phyloP scores from a whole-genome alignment of 2,329 filamentous ascomycete species.

The Pestalotiopsis fici region DNA sequence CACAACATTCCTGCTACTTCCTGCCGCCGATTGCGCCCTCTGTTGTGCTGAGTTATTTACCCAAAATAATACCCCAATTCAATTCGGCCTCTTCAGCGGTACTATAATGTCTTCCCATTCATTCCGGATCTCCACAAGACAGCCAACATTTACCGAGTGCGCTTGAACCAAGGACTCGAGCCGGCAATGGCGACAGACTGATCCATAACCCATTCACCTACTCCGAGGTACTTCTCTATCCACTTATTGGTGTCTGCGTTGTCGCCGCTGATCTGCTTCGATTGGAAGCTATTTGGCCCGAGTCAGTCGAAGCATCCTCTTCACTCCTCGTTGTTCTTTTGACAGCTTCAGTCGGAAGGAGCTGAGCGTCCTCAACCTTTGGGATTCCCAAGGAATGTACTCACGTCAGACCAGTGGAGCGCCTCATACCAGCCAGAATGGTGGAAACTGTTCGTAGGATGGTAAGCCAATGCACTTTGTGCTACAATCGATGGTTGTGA shows the following conservation, averaged over 20 bases:
- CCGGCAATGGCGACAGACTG: constrained; percentile 91
- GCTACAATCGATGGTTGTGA: background rate
- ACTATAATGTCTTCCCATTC: background rate
- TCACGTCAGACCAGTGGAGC: constrained; percentile 97
- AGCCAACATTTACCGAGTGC: constrained; percentile 64
- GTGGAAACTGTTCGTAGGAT: constrained; percentile 70
- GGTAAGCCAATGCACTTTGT: constrained; percentile 15
- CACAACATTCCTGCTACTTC: background rate
- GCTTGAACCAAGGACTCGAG: constrained; percentile 87
- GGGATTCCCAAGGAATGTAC: constrained; percentile 37
- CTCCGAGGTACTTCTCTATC: constrained; percentile 90
- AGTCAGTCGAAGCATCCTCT: constrained; percentile 39
- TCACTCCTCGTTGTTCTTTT: background rate
- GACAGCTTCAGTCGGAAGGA: background rate
- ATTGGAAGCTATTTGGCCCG: constrained; percentile 71
- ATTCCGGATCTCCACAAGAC: background rate
- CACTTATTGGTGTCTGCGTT: constrained; percentile 83
- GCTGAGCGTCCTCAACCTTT: background rate
- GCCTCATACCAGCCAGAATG: constrained; percentile 94
- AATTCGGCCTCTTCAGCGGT: background rate
- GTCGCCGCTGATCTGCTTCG: constrained; percentile 77
- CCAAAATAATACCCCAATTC: background rate
- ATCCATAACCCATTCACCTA: constrained; percentile 98
- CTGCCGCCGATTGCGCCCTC: background rate
- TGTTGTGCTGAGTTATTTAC: background rate